Conservation (phyloP, 441 rosid genomes). For the Cnidoscolus chayamansa region DNA sequence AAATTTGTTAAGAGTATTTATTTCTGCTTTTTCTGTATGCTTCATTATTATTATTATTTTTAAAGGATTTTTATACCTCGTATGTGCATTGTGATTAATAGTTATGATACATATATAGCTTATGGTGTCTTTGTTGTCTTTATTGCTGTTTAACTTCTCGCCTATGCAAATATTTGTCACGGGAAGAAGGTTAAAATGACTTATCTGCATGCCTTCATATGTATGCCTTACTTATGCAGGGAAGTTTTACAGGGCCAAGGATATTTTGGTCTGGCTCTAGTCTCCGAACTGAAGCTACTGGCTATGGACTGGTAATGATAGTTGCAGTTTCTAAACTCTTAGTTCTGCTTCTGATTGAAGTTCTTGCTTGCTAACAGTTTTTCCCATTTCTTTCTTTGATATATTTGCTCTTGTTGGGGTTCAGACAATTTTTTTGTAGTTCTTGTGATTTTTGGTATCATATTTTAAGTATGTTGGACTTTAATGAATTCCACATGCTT, state of each 20-base stretch:
- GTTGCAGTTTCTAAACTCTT: constrained; percentile 21
- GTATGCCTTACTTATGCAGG: constrained; percentile 78
- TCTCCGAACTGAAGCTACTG: constrained; percentile 99
- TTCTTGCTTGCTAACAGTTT: constrained; percentile 8
- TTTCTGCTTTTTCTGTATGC: background rate
- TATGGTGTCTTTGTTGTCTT: background rate
- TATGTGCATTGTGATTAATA: background rate
- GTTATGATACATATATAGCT: background rate
- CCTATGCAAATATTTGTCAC: constrained; percentile 6
- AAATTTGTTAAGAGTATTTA: background rate
- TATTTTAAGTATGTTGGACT: constrained; percentile 17
- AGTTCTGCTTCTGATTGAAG: constrained; percentile 16
- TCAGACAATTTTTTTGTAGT: constrained; percentile 1
- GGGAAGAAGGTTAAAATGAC: constrained; percentile 25
- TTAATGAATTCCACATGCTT: constrained; percentile 27
- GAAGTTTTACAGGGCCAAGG: constrained; percentile 98
- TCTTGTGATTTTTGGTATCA: background rate
- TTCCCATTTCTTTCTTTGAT: constrained; percentile 5
- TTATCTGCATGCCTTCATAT: constrained; percentile 43
- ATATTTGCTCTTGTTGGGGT: constrained; percentile 8
- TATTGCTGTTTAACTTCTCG: background rate
- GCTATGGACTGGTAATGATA: constrained; percentile 90
- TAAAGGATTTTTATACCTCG: background rate
- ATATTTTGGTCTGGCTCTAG: constrained; percentile 98
- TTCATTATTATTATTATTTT: background rate